Base-by-base conservation (phyloP, 331 rosid species). In the Pyrus hybrid region DNA sequence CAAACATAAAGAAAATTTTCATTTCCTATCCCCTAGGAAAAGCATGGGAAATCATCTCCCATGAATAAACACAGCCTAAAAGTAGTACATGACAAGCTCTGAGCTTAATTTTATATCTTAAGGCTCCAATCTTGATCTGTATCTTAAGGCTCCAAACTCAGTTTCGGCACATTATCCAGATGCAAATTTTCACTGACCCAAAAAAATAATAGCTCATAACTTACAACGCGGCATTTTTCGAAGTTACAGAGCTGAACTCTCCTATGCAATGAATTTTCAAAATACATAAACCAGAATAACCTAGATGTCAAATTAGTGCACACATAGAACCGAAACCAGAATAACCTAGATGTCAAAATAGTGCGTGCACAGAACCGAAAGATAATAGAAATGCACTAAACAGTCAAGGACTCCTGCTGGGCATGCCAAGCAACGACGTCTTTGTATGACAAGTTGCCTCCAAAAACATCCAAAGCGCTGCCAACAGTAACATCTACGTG, bases 341-440 rank as follows among this genome's bases (percentile, higher is more conserved):
- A 37, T 37, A 37, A 37, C 13, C 43, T 25, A 61, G 63, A 65
- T 23, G 45, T 54, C 26, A 0, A 9, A 9, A 37, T 37, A 0
- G 45, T 18, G n/a, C 16, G 14, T 45, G 3, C 25, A 21, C 23
- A 45, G 21, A 22, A 63, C 73, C 26, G 20, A 56, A 33, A 63
- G 41, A 51, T 6, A 23, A 1, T 9, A 30, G 41, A 18, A 32
- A 22, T 37, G 13, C 28, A n/a, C 81, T 79, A 89, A 77, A 81
- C 85, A 30, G 61, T 57, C 5, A 70, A 61, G 58, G 81, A 80
- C 47, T 80, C 76, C 74, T 88, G 96, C 72, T 64, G 87, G 68
- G 75, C 76, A 86, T 94, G 97, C 96, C 97, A 92, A 77, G 88
- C 85, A 61, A 92, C 96, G 28, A 92, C 93, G n/a, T 90, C 88